Percentiles rank a stretch among this genome's conserved stretches.
Evolutionary conservation across 1,284 basidiomycete genomes (phyloP).

Genomic region (Fomitopsis betulina): DNA sequence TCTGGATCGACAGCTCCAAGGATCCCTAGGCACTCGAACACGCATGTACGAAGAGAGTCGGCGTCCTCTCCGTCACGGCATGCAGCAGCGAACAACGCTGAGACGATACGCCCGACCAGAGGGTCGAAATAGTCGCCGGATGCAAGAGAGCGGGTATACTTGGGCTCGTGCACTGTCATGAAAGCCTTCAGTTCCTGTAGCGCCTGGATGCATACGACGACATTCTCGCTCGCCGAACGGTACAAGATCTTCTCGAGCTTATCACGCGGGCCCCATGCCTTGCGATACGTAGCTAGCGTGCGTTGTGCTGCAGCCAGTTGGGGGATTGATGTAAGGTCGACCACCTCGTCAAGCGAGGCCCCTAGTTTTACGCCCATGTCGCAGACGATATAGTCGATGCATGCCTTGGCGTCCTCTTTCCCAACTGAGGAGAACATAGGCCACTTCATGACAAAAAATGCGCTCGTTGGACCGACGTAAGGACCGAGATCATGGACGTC

Average conservation of each 20-base stretch:
- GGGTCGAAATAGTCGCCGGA: constrained; percentile 87
- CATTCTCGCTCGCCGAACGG: constrained; percentile 78
- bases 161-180: constrained; percentile 48
- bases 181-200: constrained; percentile 75
- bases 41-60: constrained; percentile 61
- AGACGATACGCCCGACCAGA: constrained; percentile 67
- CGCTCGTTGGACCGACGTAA: constrained; percentile 85
- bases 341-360: constrained; percentile 69
- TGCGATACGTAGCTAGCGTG: constrained; percentile 47
- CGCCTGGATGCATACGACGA: constrained; percentile 74
- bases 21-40: constrained; percentile 92
- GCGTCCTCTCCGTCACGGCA: constrained; percentile 77
- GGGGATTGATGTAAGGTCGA: constrained; percentile 68
- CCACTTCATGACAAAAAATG: constrained; percentile 84
- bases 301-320: constrained; percentile 53
- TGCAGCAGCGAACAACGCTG: constrained; percentile 67
- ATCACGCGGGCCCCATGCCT: constrained; percentile 46
- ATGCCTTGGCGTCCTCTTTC: constrained; percentile 51
- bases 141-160: constrained; percentile 56
- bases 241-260: constrained; percentile 71
- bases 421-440: constrained; percentile 51
- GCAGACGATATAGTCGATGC: constrained; percentile 70
- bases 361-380: constrained; percentile 56
- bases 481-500: constrained; percentile 74
- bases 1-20: constrained; percentile 96